Evolutionary conservation across 768 basidiomycete species (phyloP).

Genomic region (Panellus pusillus): DNA sequence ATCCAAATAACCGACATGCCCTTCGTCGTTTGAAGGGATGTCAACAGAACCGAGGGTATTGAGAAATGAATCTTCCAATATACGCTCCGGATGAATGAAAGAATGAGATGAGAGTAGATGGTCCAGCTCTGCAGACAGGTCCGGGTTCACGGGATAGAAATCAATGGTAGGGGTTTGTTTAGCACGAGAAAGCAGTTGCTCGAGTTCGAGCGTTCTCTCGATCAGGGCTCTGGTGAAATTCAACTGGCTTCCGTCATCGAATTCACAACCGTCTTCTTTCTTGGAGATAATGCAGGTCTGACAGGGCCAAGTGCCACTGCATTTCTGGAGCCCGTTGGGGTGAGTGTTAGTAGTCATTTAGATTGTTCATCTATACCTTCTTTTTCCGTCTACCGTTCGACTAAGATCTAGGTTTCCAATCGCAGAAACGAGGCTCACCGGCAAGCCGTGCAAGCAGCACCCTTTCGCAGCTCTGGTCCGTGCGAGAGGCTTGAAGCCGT

Average conservation of each 20-base stretch:
- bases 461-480: slow-evolving; percentile 19
- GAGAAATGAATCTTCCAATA: not conserved
- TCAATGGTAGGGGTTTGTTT: slow-evolving; percentile 2
- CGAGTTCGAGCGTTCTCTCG: slow-evolving; percentile 18
- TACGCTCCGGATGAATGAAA: slow-evolving; percentile 1
- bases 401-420: not conserved
- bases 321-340: slow-evolving; percentile 2
- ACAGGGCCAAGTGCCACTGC: slow-evolving; percentile 20
- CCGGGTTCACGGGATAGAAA: not conserved
- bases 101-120: slow-evolving; percentile 9
- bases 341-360: too few relatives aligned
- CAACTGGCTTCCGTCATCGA: slow-evolving; percentile 19
- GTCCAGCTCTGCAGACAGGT: slow-evolving; percentile 15
- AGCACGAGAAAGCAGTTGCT: slow-evolving; percentile 15
- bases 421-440: slow-evolving; percentile 5
- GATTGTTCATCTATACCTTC: slow-evolving; percentile 30
- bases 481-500: not conserved
- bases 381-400: slow-evolving; percentile 15
- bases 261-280: slow-evolving; percentile 23
- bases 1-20: too few relatives aligned
- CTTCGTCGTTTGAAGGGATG: too few relatives aligned
- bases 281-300: slow-evolving; percentile 14
- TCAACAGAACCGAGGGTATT: not conserved
- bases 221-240: slow-evolving; percentile 21
- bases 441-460: slow-evolving; percentile 20